A percentile compares a stretch with the other conserved stretches of the same genome.
These are phyloP conservation scores for Thalassiosira delicatula DNA, from an alignment of 352 stramenopile genomes.

Conservation along the genomic window DNA sequence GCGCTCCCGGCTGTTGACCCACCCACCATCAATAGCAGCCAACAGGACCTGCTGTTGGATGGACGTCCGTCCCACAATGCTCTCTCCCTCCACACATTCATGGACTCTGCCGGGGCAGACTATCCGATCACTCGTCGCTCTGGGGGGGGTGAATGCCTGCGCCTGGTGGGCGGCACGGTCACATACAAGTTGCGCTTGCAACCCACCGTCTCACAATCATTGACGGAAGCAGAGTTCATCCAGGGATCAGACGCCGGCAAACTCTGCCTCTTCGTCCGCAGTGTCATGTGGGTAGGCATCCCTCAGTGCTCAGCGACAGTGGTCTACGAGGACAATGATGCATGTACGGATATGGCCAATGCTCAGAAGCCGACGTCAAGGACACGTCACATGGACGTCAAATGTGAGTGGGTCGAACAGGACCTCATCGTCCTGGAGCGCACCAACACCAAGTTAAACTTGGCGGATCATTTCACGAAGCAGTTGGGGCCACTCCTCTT, in stretches of 20 bases:
- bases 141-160: not conserved
- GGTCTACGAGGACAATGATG: slow-evolving; percentile 50
- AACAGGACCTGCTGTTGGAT: not conserved
- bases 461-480: slow-evolving; percentile 15
- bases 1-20: not conserved
- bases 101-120: slow-evolving; percentile 28
- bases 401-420: slow-evolving; percentile 19
- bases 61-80: not conserved
- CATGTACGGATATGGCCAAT: slow-evolving; percentile 38
- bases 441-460: not conserved
- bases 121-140: slow-evolving; percentile 31
- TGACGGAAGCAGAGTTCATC: slow-evolving; percentile 31
- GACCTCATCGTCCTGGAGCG: slow-evolving; percentile 15
- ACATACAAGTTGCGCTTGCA: slow-evolving; percentile 17
- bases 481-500: not conserved
- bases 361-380: slow-evolving; percentile 37
- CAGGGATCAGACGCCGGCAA: slow-evolving; percentile 6
- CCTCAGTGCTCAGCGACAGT: slow-evolving; percentile 9
- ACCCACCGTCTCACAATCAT: slow-evolving; percentile 4
- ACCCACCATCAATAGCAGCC: slow-evolving; percentile 12
- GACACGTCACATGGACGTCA: slow-evolving; percentile 23
- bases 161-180: slow-evolving; percentile 9
- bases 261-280: slow-evolving; percentile 11
- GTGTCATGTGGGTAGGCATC: slow-evolving; percentile 32
- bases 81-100: not conserved